phyloP scores from a whole-genome alignment of 1,284 basidiomycete genomes.

The Tilletia caries region DNA sequence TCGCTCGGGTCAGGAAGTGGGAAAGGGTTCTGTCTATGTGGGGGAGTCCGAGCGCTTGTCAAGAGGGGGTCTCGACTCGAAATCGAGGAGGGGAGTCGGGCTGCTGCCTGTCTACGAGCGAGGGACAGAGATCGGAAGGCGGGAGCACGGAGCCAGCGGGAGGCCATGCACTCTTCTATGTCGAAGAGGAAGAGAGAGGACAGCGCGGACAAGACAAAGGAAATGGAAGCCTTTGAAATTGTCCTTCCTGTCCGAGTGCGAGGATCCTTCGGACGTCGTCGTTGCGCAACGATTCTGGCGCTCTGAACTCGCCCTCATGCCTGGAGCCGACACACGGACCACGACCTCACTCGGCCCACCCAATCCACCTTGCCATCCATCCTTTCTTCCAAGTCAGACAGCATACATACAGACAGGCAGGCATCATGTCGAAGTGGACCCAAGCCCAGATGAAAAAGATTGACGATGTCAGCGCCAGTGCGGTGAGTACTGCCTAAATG shows the following conservation, averaged over 20 bases:
- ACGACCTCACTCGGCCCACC: too few relatives aligned
- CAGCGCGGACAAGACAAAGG: too few relatives aligned
- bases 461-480: constrained; percentile 3
- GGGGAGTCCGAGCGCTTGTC: too few relatives aligned
- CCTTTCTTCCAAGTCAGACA: not conserved
- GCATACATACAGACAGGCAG: too few relatives aligned
- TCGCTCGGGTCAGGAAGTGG: not conserved
- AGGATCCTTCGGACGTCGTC: not conserved
- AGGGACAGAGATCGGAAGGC: not conserved
- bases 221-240: not conserved
- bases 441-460: constrained; percentile 14
- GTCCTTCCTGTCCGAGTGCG: not conserved
- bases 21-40: too few relatives aligned
- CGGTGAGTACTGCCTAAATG: not conserved
- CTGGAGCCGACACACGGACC: too few relatives aligned
- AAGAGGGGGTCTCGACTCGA: not conserved
- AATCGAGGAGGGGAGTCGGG: not conserved
- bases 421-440: constrained; percentile 8
- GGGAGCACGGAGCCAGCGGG: not conserved
- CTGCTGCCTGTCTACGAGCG: not conserved
- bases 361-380: too few relatives aligned
- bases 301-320: too few relatives aligned
- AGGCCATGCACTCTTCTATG: not conserved
- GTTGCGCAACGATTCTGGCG: constrained; percentile 10
- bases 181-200: too few relatives aligned